These are phyloP conservation scores for Raddia distichophylla DNA, from an alignment of 176 grass and related monocot species.

Conservation along the genomic window DNA sequence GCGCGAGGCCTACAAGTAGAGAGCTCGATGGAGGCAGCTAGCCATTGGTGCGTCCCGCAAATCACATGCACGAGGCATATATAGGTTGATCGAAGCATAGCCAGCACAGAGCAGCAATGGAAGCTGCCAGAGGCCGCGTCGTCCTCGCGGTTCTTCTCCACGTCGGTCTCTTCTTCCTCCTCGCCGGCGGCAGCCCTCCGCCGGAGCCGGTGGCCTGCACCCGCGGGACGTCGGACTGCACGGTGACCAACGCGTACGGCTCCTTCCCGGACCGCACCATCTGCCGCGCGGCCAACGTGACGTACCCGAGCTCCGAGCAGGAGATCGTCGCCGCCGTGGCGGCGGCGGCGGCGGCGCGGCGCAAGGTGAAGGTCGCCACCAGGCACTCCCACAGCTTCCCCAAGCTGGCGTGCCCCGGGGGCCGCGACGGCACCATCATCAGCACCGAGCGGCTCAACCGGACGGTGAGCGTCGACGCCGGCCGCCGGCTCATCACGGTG, in stretches of 20 bases:
- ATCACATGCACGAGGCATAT: neutral
- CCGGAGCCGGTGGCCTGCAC: slow-evolving; percentile 47
- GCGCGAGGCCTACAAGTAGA: neutral
- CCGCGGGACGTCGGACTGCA: slow-evolving; percentile 41
- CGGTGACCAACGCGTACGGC: slow-evolving; percentile 55
- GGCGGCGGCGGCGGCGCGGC: slow-evolving; percentile 18
- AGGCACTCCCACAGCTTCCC: slow-evolving; percentile 61
- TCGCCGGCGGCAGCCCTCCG: slow-evolving; percentile 39
- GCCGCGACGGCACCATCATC: slow-evolving; percentile 41
- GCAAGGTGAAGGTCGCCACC: slow-evolving; percentile 54
- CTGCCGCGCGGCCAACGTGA: slow-evolving; percentile 42
- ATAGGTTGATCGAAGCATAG: neutral
- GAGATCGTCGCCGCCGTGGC: slow-evolving; percentile 58
- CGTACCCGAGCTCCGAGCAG: slow-evolving; percentile 55
- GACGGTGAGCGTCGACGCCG: slow-evolving; percentile 29
- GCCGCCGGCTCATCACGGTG: slow-evolving; percentile 17
- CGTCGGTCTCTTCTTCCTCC: neutral
- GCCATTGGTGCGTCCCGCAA: neutral
- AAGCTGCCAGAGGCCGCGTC: neutral
- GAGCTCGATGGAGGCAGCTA: neutral
- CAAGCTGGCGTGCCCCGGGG: slow-evolving; percentile 63
- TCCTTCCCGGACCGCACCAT: slow-evolving; percentile 54
- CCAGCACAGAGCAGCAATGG: neutral
- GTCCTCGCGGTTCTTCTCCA: neutral
- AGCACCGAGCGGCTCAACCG: slow-evolving; percentile 44